Conservation (phyloP, 306 rosid genomes). For the Spatholobus suberectus region DNA sequence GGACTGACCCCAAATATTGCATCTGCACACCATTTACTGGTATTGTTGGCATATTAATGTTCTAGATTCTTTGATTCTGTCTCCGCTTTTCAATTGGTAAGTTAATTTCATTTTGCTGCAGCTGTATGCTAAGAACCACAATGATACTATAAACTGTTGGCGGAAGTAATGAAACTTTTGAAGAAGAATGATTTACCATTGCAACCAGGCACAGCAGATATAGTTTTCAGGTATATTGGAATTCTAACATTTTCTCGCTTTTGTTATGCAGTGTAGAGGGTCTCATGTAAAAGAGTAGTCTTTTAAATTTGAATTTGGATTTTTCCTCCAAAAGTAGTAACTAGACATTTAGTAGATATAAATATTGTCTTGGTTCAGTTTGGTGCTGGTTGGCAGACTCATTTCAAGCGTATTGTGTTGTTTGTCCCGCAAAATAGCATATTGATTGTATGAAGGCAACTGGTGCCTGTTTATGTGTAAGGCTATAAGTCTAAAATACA, state of each 20-base stretch:
- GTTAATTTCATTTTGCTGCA: slow-evolving; percentile 46
- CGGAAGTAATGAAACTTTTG: slow-evolving; percentile 76
- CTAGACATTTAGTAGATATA: slow-evolving; percentile 9
- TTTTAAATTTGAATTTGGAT: slow-evolving; percentile 20
- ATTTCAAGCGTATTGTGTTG: neutral
- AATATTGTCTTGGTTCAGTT: slow-evolving; percentile 31
- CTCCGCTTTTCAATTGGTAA: slow-evolving; percentile 33
- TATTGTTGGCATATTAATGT: slow-evolving; percentile 44
- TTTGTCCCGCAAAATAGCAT: slow-evolving; percentile 13
- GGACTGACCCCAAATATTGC: slow-evolving; percentile 81
- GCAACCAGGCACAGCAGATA: slow-evolving; percentile 98
- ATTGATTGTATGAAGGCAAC: slow-evolving; percentile 23
- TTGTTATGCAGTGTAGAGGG: slow-evolving; percentile 14
- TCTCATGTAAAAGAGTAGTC: neutral
- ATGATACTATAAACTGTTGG: slow-evolving; percentile 72
- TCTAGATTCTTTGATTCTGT: slow-evolving; percentile 27
- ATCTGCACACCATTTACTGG: slow-evolving; percentile 90
- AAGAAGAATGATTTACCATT: slow-evolving; percentile 72
- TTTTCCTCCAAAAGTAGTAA: neutral
- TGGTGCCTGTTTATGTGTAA: neutral
- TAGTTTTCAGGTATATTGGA: slow-evolving; percentile 76
- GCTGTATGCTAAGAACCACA: slow-evolving; percentile 71
- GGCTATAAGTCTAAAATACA: neutral
- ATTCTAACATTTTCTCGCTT: slow-evolving; percentile 27
- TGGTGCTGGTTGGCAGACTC: neutral